Percentiles rank a stretch among this genome's conserved stretches.
phyloP scores from a whole-genome alignment of 176 grass and related monocot genomes.

The Hordeum vulgare region DNA sequence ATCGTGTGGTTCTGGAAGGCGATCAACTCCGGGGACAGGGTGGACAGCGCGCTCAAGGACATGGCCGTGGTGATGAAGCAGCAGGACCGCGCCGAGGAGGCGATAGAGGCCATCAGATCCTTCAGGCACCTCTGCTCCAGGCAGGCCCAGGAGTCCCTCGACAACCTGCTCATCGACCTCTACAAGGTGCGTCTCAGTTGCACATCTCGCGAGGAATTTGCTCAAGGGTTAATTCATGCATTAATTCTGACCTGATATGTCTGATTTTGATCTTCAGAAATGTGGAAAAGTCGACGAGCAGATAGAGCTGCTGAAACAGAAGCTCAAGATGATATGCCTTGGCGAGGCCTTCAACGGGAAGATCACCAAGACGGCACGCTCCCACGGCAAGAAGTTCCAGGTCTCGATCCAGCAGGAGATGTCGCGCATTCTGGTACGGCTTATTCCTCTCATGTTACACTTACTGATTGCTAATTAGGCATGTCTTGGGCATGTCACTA shows the following conservation, averaged over 20 bases:
- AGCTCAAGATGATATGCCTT: conserved; percentile 75
- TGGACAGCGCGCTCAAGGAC: conserved; percentile 87
- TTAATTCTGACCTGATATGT: background rate
- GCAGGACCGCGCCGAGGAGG: conserved; percentile 56
- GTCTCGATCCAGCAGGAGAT: conserved; percentile 90
- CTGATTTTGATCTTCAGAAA: conserved; percentile 38
- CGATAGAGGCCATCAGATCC: conserved; percentile 78
- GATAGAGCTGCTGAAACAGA: conserved; percentile 85
- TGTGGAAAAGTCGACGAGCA: conserved; percentile 78
- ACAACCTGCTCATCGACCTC: conserved; percentile 94
- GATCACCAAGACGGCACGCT: conserved; percentile 77
- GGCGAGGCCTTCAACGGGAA: conserved; percentile 91
- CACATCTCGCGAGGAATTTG: background rate
- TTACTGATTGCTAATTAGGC: background rate
- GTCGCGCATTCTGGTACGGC: conserved; percentile 60
- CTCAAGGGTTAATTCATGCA: background rate
- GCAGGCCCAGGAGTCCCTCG: conserved; percentile 77
- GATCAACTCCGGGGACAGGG: conserved; percentile 74
- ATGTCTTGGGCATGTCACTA: too few species aligned
- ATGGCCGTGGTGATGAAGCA: conserved; percentile 94
- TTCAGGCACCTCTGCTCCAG: conserved; percentile 88
- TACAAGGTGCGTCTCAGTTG: conserved; percentile 57
- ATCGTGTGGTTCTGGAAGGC: conserved; percentile 98
- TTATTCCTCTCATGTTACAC: background rate
- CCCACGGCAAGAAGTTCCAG: conserved; percentile 97